Evolutionary conservation across 495 filamentous ascomycete species (phyloP).

Genomic region (Penicillium odoratum): DNA sequence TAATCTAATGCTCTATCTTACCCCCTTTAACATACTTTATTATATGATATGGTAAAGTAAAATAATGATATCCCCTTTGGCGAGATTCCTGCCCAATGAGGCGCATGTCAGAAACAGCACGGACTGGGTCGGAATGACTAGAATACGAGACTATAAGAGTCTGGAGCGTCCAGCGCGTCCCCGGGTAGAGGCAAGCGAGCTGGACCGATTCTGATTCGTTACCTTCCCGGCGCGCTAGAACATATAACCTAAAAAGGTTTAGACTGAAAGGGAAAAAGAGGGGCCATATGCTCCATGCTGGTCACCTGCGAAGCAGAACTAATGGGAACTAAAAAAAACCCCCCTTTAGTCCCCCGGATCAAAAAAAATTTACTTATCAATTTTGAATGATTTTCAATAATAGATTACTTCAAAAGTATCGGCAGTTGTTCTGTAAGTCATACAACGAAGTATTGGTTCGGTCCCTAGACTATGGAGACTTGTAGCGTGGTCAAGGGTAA

Average conservation of each 20-base stretch:
- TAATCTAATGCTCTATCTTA: background rate
- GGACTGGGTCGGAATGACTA: slow-evolving; percentile 3
- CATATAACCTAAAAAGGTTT: background rate
- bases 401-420: background rate
- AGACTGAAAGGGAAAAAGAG: slow-evolving; percentile 1
- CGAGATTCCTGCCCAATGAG: slow-evolving; percentile 2
- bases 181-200: slow-evolving; percentile 30
- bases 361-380: background rate
- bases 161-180: slow-evolving; percentile 5
- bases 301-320: slow-evolving; percentile 1
- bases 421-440: background rate
- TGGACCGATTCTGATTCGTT: slow-evolving; percentile 14
- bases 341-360: slow-evolving; percentile 1
- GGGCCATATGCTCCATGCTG: background rate
- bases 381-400: too few relatives aligned
- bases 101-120: slow-evolving; percentile 12
- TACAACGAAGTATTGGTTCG: background rate
- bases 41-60: background rate
- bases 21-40: slow-evolving; percentile 1
- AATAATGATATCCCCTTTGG: background rate
- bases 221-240: background rate
- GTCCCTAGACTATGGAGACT: background rate
- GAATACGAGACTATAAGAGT: slow-evolving; percentile 13
- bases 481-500: background rate
- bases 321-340: background rate